phyloP scores from a whole-genome alignment of 805 yeast genomes.

The Ogataea pilisensis region DNA sequence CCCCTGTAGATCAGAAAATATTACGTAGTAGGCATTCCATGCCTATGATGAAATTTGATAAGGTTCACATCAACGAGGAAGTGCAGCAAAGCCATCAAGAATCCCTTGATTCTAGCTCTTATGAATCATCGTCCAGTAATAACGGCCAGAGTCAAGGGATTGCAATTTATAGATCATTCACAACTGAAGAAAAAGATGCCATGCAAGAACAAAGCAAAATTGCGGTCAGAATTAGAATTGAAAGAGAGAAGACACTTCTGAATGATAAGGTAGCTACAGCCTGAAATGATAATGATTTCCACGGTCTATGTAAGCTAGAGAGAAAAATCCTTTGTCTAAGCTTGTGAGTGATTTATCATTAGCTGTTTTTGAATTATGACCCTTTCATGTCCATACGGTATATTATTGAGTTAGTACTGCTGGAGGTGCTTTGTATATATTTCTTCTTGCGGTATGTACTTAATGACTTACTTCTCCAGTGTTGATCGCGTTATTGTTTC shows the following conservation, averaged over 20 bases:
- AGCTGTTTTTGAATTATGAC: too few species aligned
- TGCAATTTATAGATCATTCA: constrained; percentile 11
- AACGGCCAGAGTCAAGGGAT: constrained; percentile 10
- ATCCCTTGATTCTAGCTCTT: not conserved
- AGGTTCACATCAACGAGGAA: constrained; percentile 11
- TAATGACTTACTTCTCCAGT: too few species aligned
- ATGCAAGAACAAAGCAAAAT: constrained; percentile 30
- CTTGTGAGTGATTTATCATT: too few species aligned
- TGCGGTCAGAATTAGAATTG: constrained; percentile 33
- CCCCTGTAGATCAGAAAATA: constrained; percentile 4
- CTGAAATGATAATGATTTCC: too few species aligned
- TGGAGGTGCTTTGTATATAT: too few species aligned
- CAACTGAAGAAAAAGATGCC: constrained; percentile 23
- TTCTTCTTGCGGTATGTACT: too few species aligned
- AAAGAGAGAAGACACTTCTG: constrained; percentile 26
- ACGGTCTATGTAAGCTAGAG: too few species aligned
- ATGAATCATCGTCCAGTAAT: constrained; percentile 5
- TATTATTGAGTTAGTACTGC: too few species aligned
- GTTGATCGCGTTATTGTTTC: too few species aligned
- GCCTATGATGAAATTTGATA: constrained; percentile 23
- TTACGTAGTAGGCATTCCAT: constrained; percentile 23
- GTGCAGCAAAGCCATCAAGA: constrained; percentile 13
- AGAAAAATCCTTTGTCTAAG: too few species aligned
- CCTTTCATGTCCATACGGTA: too few species aligned
- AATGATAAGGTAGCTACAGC: not conserved